phyloP scores from a whole-genome alignment of 306 rosid genomes.

The Vigna hirtella region DNA sequence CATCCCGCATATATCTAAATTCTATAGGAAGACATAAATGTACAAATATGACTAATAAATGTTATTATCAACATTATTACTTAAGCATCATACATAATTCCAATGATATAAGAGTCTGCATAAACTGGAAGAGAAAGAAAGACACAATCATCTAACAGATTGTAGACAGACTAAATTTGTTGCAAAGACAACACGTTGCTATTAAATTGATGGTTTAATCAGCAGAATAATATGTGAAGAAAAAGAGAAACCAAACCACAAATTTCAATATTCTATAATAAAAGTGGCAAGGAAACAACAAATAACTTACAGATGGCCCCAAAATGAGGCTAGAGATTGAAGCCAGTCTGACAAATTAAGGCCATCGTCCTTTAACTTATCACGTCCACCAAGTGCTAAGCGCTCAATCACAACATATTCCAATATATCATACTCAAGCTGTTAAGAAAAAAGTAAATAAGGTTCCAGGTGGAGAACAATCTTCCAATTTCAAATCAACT shows the following conservation, averaged over 20 bases:
- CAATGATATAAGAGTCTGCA: slow-evolving; percentile 16
- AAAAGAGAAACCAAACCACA: slow-evolving; percentile 32
- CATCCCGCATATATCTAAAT: slow-evolving; percentile 65
- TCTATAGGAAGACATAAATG: slow-evolving; percentile 52
- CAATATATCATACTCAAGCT: slow-evolving; percentile 97
- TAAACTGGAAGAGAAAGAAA: slow-evolving; percentile 18
- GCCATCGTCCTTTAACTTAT: slow-evolving; percentile 96
- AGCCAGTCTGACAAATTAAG: slow-evolving; percentile 99
- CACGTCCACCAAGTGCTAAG: slow-evolving; percentile 92
- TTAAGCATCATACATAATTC: slow-evolving; percentile 1
- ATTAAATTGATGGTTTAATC: slow-evolving; percentile 20
- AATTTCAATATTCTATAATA: slow-evolving; percentile 6
- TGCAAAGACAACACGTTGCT: slow-evolving; percentile 3
- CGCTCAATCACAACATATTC: slow-evolving; percentile 99
- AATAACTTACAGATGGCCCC: slow-evolving; percentile 97
- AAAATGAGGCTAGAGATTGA: slow-evolving; percentile 96
- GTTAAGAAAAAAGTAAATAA: slow-evolving; percentile 45
- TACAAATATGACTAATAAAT: slow-evolving; percentile 44
- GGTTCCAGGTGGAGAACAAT: slow-evolving; percentile 15
- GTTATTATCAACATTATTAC: slow-evolving; percentile 41
- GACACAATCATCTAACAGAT: slow-evolving; percentile 35
- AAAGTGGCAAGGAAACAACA: slow-evolving; percentile 43
- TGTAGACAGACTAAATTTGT: slow-evolving; percentile 23
- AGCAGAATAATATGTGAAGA: slow-evolving; percentile 21
- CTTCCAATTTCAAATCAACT: not conserved